A percentile compares a stretch with the other conserved stretches of the same genome.
Conservation (phyloP, 768 basidiomycete genomes). For the Xerocomus potaroensis region DNA sequence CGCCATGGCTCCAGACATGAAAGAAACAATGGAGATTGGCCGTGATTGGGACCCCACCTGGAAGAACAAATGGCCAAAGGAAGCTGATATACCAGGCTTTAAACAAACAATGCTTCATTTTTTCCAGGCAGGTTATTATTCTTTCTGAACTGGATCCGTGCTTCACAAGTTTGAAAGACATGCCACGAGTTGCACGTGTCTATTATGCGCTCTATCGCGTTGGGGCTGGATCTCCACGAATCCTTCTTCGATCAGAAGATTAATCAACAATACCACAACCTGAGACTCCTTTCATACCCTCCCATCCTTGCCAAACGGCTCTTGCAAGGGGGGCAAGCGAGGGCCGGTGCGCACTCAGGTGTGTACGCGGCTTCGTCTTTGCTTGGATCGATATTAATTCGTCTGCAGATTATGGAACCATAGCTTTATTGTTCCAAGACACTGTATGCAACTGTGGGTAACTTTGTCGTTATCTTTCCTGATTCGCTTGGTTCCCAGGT, state of each 20-base stretch:
- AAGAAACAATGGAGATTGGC: slow-evolving; percentile 89
- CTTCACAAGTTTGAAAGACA: slow-evolving; percentile 38
- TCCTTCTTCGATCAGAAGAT: slow-evolving; percentile 72
- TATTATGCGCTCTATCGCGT: slow-evolving; percentile 83
- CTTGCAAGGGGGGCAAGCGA: slow-evolving; percentile 61
- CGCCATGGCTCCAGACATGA: slow-evolving; percentile 72
- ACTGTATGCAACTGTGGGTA: slow-evolving; percentile 35
- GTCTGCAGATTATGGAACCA: slow-evolving; percentile 68
- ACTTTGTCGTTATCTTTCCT: background rate
- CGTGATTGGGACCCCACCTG: slow-evolving; percentile 74
- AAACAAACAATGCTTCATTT: slow-evolving; percentile 72
- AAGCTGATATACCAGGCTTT: slow-evolving; percentile 60
- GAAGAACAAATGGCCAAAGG: slow-evolving; percentile 79
- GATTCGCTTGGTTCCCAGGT: slow-evolving; percentile 38
- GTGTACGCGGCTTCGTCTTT: background rate
- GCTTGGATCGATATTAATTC: background rate
- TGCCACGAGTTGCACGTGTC: slow-evolving; percentile 72
- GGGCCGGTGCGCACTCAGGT: slow-evolving; percentile 83
- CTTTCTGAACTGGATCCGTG: background rate
- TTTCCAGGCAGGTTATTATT: slow-evolving; percentile 47
- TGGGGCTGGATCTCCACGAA: slow-evolving; percentile 72
- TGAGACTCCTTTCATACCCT: slow-evolving; percentile 79
- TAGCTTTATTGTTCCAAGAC: slow-evolving; percentile 81
- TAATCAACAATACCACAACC: slow-evolving; percentile 73
- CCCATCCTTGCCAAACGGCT: slow-evolving; percentile 60